Conservation (phyloP, 176 grass and related monocot species). For the Thalia dealbata region DNA sequence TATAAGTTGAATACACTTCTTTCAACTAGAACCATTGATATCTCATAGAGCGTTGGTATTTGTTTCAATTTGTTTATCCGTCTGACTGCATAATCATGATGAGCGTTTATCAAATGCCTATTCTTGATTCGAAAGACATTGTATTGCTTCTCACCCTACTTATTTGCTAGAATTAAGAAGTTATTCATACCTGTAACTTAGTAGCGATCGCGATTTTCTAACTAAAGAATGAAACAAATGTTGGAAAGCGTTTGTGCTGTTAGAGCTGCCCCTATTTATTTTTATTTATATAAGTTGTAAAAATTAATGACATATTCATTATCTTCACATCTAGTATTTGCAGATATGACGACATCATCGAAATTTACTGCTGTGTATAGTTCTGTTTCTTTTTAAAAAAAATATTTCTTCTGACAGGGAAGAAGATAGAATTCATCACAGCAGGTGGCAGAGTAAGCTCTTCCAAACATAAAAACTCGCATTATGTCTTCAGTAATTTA, state of each 20-base stretch:
- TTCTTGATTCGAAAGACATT: not conserved
- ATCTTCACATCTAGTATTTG: too few species aligned
- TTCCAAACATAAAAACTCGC: not conserved
- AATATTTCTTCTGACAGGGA: constrained; percentile 33
- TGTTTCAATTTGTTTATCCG: not conserved
- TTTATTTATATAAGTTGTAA: too few species aligned
- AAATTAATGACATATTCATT: too few species aligned
- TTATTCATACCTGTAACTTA: not conserved
- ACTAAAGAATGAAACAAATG: too few species aligned
- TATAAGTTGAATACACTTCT: not conserved
- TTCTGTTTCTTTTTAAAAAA: too few species aligned
- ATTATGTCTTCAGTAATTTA: constrained; percentile 8
- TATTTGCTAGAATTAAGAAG: not conserved
- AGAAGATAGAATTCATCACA: constrained; percentile 90
- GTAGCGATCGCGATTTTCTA: too few species aligned
- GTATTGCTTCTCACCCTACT: not conserved
- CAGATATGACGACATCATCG: too few species aligned
- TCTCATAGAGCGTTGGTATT: not conserved
- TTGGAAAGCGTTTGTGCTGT: too few species aligned
- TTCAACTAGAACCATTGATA: not conserved
- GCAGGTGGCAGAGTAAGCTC: constrained; percentile 79
- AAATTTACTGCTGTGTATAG: too few species aligned
- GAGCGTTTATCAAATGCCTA: not conserved
- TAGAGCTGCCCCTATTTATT: too few species aligned
- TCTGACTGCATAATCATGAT: not conserved